Base-by-base conservation (phyloP, 345 rosid genomes). In the Brassica carinata region DNA sequence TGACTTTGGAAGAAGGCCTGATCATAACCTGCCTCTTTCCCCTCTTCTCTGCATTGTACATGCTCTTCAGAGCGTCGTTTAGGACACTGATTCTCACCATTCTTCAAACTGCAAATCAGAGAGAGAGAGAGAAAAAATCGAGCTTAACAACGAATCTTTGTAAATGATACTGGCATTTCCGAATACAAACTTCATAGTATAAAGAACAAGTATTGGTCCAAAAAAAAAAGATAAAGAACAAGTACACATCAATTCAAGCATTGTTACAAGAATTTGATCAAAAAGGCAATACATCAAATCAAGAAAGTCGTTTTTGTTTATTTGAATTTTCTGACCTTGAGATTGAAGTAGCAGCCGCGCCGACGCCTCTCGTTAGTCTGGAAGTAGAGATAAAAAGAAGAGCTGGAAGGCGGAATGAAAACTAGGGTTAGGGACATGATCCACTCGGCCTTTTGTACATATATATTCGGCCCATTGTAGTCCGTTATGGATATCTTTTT, bases 31-130 rank as follows among this genome's bases (percentile, higher is more conserved):
- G 82, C 61, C 82, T 79, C 82, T 79, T 79, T 11, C 82, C 78
- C 7, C 78, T 79, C 74, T 79, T 79, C 74, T 79, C 82, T 4
- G 82, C 82, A 40, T 79, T 79, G 69, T 14, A 79, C 74, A 79
- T 79, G 15, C 78, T 80, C 83, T 74, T 74, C 4, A 80, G 71
- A 43, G 71, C 83, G 7, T 80, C 83, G 62, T 74, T 74, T 5
- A 80, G 65, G n/a, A 80, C 83, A 69, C 83, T 80, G 70, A 79
- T 79, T 68, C 78, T 67, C 74, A 79, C 82, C 82, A 79, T 79
- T 40, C 57, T 69, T 14, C 33, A 76, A 63, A 7, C 81, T 71
- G 72, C 72, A 72, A 64, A 45, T 45, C 5, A 45, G 53, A 45
- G 33, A 51, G 43, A 36, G 43, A 36, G 43, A 36, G 8, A 36